Conservation (phyloP, 352 stramenopile genomes). For the Phytophthora sojae region DNA sequence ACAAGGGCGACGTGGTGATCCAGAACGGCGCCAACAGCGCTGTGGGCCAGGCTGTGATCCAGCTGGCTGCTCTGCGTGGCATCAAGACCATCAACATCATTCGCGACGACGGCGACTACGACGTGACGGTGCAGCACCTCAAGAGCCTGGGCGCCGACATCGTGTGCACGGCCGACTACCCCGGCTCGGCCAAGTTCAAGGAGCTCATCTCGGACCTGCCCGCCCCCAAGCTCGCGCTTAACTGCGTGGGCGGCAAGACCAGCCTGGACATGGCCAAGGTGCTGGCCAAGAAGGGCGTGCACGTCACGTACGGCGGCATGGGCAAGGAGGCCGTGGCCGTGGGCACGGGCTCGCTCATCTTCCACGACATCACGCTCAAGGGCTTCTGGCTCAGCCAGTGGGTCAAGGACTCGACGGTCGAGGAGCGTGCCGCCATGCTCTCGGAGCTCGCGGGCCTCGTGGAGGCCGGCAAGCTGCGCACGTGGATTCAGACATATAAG, state of each 20-base stretch:
- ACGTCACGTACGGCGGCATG: slow-evolving; percentile 87
- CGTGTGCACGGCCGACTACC: slow-evolving; percentile 78
- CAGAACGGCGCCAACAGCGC: slow-evolving; percentile 92
- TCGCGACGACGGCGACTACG: slow-evolving; percentile 83
- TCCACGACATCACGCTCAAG: slow-evolving; percentile 90
- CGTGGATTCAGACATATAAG: slow-evolving; percentile 90
- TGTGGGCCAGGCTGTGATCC: slow-evolving; percentile 89
- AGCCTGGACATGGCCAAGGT: slow-evolving; percentile 74
- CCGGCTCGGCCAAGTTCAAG: slow-evolving; percentile 85
- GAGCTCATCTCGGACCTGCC: slow-evolving; percentile 84
- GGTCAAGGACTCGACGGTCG: slow-evolving; percentile 68
- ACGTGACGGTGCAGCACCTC: slow-evolving; percentile 75
- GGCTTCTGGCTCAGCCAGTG: slow-evolving; percentile 90
- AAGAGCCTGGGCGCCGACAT: slow-evolving; percentile 83
- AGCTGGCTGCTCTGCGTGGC: slow-evolving; percentile 85
- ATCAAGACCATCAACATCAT: slow-evolving; percentile 94
- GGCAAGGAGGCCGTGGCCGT: slow-evolving; percentile 74
- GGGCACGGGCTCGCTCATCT: slow-evolving; percentile 80
- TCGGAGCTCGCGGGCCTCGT: slow-evolving; percentile 70
- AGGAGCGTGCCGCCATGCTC: slow-evolving; percentile 76
- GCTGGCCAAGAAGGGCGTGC: slow-evolving; percentile 77
- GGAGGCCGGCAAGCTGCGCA: slow-evolving; percentile 78
- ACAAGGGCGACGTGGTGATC: slow-evolving; percentile 87
- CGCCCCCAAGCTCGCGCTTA: slow-evolving; percentile 85
- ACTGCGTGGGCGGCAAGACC: slow-evolving; percentile 80